Conservation (phyloP, 2,329 filamentous ascomycete genomes). For the Phaeosphaeria sp. region DNA sequence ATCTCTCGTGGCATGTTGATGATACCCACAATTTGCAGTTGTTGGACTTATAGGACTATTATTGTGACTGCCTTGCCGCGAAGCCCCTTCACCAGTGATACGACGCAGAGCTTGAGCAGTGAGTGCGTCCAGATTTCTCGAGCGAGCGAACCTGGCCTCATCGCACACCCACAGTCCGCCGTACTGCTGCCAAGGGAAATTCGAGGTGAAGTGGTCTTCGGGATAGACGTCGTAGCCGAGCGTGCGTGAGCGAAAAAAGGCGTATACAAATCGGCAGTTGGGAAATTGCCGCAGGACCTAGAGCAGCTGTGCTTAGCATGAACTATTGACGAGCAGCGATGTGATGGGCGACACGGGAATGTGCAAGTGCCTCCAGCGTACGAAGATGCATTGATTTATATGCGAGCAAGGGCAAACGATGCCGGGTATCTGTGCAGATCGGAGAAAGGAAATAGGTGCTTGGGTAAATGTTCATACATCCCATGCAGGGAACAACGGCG, state of each 20-base stretch:
- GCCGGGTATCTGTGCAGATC: conserved; percentile 25
- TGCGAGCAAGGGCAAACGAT: conserved; percentile 12
- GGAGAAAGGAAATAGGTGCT: not conserved
- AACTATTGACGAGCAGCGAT: not conserved
- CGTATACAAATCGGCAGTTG: conserved; percentile 46
- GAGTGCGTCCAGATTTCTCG: conserved; percentile 28
- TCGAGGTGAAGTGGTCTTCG: conserved; percentile 46
- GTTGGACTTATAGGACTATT: conserved; percentile 17
- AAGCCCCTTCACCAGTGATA: conserved; percentile 35
- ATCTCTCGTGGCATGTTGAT: conserved; percentile 9
- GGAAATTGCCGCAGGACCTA: conserved; percentile 48
- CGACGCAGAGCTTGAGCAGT: conserved; percentile 36
- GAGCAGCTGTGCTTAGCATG: conserved; percentile 31
- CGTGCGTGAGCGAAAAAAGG: conserved; percentile 45
- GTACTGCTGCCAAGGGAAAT: conserved; percentile 48
- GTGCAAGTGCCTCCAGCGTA: too few species aligned
- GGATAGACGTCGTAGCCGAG: conserved; percentile 49
- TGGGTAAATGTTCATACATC: conserved; percentile 44
- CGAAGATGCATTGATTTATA: conserved; percentile 10
- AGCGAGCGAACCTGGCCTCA: conserved; percentile 46
- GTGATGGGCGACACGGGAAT: not conserved
- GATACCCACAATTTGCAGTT: conserved; percentile 18
- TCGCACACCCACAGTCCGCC: conserved; percentile 47
- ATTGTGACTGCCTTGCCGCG: conserved; percentile 15
- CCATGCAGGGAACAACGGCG: conserved; percentile 49